Percentiles rank a stretch among this genome's conserved stretches.
Conservation (phyloP, 768 basidiomycete species). For the Chlorophyllum brunneum region DNA sequence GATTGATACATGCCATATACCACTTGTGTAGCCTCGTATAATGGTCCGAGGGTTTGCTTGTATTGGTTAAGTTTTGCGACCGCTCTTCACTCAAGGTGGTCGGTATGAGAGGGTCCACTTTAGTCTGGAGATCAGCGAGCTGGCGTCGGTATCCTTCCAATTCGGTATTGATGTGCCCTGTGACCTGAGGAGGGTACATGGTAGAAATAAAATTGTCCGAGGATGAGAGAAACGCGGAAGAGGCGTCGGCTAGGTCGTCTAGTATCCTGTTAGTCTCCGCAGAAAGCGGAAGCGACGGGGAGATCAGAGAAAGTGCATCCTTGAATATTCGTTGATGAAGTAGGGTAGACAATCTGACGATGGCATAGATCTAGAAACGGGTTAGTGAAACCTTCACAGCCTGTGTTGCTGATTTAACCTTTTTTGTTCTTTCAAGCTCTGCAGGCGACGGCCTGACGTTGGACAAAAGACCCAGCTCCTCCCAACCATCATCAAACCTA, state of each 20-base stretch:
- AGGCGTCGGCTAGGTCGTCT: slow-evolving; percentile 49
- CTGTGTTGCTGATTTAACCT: slow-evolving; percentile 32
- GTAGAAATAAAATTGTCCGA: slow-evolving; percentile 68
- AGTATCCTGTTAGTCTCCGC: slow-evolving; percentile 27
- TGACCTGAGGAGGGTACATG: slow-evolving; percentile 62
- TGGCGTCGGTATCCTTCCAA: slow-evolving; percentile 33
- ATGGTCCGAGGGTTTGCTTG: slow-evolving; percentile 16
- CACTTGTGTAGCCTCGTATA: slow-evolving; percentile 44
- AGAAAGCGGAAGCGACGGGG: slow-evolving; percentile 15
- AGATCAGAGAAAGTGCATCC: slow-evolving; percentile 39
- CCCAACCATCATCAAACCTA: slow-evolving; percentile 56
- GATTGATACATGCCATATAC: slow-evolving; percentile 63
- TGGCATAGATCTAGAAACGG: slow-evolving; percentile 45
- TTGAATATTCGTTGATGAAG: slow-evolving; percentile 59
- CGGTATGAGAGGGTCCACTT: slow-evolving; percentile 21
- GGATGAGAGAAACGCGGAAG: slow-evolving; percentile 46
- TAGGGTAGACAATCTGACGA: slow-evolving; percentile 56
- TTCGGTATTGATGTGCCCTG: slow-evolving; percentile 34
- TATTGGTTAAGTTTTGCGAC: slow-evolving; percentile 23
- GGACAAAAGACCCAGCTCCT: slow-evolving; percentile 54
- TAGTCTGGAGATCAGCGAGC: slow-evolving; percentile 32
- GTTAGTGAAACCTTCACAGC: slow-evolving; percentile 4
- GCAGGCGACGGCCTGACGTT: slow-evolving; percentile 37
- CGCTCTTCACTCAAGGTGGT: slow-evolving; percentile 26
- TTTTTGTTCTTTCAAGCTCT: slow-evolving; percentile 57